Evolutionary conservation across 495 filamentous ascomycete genomes (phyloP).

Genomic region (Penicillium steckii): DNA sequence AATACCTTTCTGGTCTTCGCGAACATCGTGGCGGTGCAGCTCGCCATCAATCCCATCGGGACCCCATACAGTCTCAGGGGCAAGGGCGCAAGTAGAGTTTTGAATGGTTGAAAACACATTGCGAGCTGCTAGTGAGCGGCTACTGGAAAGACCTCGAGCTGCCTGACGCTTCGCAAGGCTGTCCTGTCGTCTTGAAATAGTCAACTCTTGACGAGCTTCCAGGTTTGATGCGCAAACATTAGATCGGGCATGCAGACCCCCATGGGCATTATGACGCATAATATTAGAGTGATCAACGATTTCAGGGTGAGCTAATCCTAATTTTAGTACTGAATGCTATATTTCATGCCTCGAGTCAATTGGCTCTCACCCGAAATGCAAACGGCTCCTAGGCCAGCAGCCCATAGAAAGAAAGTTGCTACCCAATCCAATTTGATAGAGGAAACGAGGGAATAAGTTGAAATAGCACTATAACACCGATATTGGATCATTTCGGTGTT

Average conservation of each 20-base stretch:
- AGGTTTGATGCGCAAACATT: background rate
- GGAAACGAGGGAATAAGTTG: too few relatives aligned
- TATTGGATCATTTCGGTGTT: too few relatives aligned
- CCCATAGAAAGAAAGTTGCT: too few relatives aligned
- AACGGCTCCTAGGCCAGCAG: too few relatives aligned
- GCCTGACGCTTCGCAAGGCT: background rate
- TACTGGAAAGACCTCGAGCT: too few relatives aligned
- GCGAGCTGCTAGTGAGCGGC: background rate
- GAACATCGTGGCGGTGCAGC: slow-evolving; percentile 6
- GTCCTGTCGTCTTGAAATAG: background rate
- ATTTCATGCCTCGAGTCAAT: too few relatives aligned
- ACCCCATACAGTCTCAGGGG: slow-evolving; percentile 5
- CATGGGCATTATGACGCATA: background rate
- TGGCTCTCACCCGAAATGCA: too few relatives aligned
- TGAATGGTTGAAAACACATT: background rate
- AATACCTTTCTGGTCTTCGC: slow-evolving; percentile 4
- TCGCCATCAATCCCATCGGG: slow-evolving; percentile 10
- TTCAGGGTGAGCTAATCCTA: slow-evolving; percentile 2
- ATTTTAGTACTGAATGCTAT: too few relatives aligned
- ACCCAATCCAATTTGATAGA: too few relatives aligned
- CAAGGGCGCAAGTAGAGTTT: slow-evolving; percentile 14
- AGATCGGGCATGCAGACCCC: background rate
- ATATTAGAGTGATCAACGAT: background rate
- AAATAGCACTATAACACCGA: too few relatives aligned
- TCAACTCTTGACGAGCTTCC: background rate